A percentile compares a stretch with the other conserved stretches of the same genome.
Evolutionary conservation across 352 stramenopile genomes (phyloP).

Genomic region (Lagenidium sp.): DNA sequence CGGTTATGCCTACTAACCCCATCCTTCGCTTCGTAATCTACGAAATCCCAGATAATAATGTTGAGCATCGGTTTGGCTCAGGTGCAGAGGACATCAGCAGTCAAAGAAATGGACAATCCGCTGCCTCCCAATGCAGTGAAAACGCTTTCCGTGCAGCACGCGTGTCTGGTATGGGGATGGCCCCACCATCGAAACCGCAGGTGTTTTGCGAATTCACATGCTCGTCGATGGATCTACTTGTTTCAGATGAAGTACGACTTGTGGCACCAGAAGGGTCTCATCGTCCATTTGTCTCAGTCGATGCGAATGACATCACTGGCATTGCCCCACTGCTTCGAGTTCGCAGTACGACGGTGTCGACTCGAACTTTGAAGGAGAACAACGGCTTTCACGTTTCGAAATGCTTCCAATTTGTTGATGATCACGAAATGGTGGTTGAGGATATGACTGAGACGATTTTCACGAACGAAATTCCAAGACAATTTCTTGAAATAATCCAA

Average conservation of each 20-base stretch:
- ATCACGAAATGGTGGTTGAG: slow-evolving; percentile 71
- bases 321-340: slow-evolving; percentile 40
- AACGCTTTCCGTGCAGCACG: no score
- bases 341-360: slow-evolving; percentile 68
- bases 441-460: slow-evolving; percentile 75
- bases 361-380: slow-evolving; percentile 62
- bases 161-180: slow-evolving; percentile 50
- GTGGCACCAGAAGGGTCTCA: slow-evolving; percentile 45
- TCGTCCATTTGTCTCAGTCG: no score
- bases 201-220: slow-evolving; percentile 83
- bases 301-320: slow-evolving; percentile 18
- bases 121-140: no score
- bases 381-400: slow-evolving; percentile 73
- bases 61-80: no score
- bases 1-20: slow-evolving; percentile 46
- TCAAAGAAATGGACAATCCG: no score
- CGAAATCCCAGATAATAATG: slow-evolving; percentile 44
- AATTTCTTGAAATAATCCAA: slow-evolving; percentile 63
- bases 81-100: no score
- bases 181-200: slow-evolving; percentile 40
- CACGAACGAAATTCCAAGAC: slow-evolving; percentile 70
- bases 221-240: slow-evolving; percentile 41
- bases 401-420: slow-evolving; percentile 70
- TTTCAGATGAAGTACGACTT: slow-evolving; percentile 45
- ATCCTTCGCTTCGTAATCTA: slow-evolving; percentile 79